phyloP scores from a whole-genome alignment of 2,329 filamentous ascomycete genomes.

The Botryotinia narcissicola region DNA sequence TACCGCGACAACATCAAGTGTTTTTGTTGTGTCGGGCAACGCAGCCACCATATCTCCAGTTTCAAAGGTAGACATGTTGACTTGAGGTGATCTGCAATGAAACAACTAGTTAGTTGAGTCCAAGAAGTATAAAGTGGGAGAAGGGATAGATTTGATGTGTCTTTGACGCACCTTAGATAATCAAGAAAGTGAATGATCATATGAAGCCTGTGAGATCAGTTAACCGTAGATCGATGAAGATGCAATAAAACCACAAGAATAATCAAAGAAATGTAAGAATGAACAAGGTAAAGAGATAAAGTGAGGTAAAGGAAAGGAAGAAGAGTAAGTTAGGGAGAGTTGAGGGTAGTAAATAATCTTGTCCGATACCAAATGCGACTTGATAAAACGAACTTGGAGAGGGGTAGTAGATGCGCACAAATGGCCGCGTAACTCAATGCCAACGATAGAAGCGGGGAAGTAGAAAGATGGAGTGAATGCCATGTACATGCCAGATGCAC shows the following conservation, averaged over 20 bases:
- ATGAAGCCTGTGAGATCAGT: not conserved
- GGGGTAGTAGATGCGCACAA: no score
- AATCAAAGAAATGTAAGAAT: not conserved
- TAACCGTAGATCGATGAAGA: not conserved
- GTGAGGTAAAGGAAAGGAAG: not conserved
- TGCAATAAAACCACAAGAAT: not conserved
- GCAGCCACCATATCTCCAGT: slow-evolving; percentile 38
- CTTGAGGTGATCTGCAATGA: not conserved
- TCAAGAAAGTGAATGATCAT: not conserved
- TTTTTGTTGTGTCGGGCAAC: slow-evolving; percentile 30
- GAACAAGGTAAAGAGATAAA: not conserved
- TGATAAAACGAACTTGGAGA: not conserved
- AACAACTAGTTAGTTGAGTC: not conserved
- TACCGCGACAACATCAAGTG: slow-evolving; percentile 17
- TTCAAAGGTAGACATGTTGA: slow-evolving; percentile 31
- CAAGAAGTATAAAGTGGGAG: not conserved
- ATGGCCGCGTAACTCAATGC: not conserved
- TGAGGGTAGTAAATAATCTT: not conserved
- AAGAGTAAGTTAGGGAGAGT: not conserved
- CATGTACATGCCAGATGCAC: not conserved
- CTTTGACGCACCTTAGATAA: not conserved
- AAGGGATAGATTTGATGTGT: not conserved
- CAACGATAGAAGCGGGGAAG: not conserved
- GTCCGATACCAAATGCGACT: not conserved
- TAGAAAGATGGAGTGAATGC: not conserved